A percentile compares a stretch with the other conserved stretches of the same genome.
Conservation (phyloP, 192 early-diverging fungal species). For the Coemansia reversa region DNA sequence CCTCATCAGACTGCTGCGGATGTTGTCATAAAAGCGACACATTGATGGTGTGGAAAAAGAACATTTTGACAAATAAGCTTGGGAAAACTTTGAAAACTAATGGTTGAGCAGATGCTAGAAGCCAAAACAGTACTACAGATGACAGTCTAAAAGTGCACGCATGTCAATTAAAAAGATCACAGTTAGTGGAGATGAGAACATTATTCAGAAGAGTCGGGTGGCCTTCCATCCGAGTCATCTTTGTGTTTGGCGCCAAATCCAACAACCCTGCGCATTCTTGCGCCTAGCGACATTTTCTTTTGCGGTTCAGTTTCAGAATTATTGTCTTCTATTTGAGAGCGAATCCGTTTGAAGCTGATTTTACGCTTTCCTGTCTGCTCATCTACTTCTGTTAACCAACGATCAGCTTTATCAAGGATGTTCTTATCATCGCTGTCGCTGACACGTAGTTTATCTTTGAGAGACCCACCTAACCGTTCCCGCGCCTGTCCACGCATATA, state of each 20-base stretch:
- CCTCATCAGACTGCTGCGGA: background rate
- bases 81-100: background rate
- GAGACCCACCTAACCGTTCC: conserved; percentile 7
- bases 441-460: conserved; percentile 20
- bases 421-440: conserved; percentile 18
- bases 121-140: background rate
- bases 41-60: background rate
- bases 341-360: conserved; percentile 29
- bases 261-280: conserved; percentile 34
- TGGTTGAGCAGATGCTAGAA: background rate
- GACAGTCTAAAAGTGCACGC: background rate
- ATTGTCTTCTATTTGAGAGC: conserved; percentile 19
- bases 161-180: background rate
- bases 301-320: conserved; percentile 1
- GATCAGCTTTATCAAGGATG: conserved; percentile 15
- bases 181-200: background rate
- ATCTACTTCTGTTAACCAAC: conserved; percentile 19
- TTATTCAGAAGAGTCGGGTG: background rate
- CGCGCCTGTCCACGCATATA: conserved; percentile 15
- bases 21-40: background rate
- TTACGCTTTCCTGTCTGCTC: conserved; percentile 28
- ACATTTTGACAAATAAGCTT: background rate
- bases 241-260: conserved; percentile 21
- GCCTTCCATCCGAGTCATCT: background rate
- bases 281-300: conserved; percentile 29